phyloP scores from a whole-genome alignment of 495 filamentous ascomycete species.

The Hyaloscypha variabilis region DNA sequence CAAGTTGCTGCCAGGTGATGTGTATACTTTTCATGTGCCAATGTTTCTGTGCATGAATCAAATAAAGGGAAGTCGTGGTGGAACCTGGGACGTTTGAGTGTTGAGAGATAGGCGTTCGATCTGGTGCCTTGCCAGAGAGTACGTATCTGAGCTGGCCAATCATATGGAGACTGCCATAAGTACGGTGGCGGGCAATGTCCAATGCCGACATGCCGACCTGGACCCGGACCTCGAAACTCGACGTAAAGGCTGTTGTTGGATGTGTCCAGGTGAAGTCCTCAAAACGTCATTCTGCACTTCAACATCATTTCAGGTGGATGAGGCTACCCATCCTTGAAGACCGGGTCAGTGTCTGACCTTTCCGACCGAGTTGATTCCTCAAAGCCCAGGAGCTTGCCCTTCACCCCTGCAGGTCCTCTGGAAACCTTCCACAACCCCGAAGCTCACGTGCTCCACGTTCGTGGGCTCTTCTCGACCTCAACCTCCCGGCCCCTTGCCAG shows the following conservation, averaged over 20 bases:
- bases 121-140: not conserved
- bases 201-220: not conserved
- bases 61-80: not conserved
- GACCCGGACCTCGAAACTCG: not conserved
- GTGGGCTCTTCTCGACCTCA: not conserved
- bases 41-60: not conserved
- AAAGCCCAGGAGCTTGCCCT: not conserved
- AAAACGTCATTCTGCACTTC: not conserved
- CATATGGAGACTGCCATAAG: not conserved
- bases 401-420: not conserved
- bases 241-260: no score
- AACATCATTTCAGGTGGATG: not conserved
- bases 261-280: not conserved
- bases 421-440: not conserved
- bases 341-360: not conserved
- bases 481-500: not conserved
- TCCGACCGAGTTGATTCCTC: not conserved
- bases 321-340: not conserved
- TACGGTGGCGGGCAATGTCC: not conserved
- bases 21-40: not conserved
- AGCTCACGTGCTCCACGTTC: not conserved
- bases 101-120: not conserved
- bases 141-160: not conserved
- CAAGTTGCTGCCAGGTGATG: not conserved
- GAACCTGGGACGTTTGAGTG: slow-evolving; percentile 17